Percentiles rank a stretch among this genome's conserved stretches.
These are phyloP conservation scores for Exophiala aquamarina DNA, from an alignment of 2,329 filamentous ascomycete species.

Conservation along the genomic window DNA sequence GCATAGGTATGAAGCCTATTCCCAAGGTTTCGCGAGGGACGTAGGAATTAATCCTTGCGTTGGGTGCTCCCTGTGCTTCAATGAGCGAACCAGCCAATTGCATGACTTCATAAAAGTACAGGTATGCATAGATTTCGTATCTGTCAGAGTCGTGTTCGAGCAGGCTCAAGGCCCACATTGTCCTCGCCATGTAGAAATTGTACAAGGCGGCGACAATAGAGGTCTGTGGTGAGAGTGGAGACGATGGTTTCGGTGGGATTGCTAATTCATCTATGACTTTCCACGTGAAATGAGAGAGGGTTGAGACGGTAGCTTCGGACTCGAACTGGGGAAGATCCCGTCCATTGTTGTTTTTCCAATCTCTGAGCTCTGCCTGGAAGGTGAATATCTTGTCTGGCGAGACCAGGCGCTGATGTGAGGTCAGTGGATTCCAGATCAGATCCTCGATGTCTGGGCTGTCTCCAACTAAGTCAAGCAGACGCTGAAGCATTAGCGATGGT, in stretches of 20 bases:
- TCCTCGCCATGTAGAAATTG: constrained; percentile 9
- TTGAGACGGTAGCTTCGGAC: neutral
- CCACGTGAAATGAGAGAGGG: constrained; percentile 1
- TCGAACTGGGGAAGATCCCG: neutral
- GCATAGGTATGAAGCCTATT: constrained; percentile 2
- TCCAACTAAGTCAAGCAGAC: constrained; percentile 4
- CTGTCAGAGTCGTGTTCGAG: neutral
- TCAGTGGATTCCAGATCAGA: constrained; percentile 3
- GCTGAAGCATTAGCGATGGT: constrained; percentile 1
- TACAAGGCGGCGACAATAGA: constrained; percentile 5
- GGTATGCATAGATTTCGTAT: constrained; percentile 5
- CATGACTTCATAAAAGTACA: constrained; percentile 6
- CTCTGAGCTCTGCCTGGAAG: neutral
- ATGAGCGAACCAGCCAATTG: constrained; percentile 1
- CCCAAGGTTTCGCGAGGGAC: constrained; percentile 6
- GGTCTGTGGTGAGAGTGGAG: neutral
- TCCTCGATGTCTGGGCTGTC: constrained; percentile 1
- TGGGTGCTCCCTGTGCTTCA: neutral
- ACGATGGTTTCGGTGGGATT: neutral
- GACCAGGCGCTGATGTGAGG: neutral
- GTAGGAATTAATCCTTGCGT: neutral
- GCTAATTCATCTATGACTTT: neutral
- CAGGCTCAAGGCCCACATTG: constrained; percentile 3
- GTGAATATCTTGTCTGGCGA: neutral
- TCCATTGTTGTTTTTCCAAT: constrained; percentile 4